Base-by-base conservation (phyloP, 2,329 filamentous ascomycete genomes). In the Alternaria solani region DNA sequence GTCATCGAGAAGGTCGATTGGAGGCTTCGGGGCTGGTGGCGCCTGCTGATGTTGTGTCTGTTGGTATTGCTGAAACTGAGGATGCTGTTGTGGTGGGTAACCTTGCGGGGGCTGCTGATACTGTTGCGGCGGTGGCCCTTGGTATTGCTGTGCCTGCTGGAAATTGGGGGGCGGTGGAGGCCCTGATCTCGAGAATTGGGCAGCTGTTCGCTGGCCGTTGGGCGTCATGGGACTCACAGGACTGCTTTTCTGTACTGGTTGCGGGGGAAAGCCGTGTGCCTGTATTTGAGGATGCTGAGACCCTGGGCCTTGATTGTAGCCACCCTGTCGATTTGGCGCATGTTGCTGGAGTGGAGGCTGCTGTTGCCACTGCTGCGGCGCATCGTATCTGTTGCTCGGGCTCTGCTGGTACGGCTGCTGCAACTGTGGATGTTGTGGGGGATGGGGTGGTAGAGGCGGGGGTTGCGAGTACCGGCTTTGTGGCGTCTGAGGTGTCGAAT, bases 1-100 rank as follows among this genome's bases (percentile, higher is more conserved):
- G 20, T 87, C 88, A 34, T 87, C 86, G 54, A 91, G 82, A 47
- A 91, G 83, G 68, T 91, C 87, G 18, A 73, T 68, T 2, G 68
- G 65, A 1, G 70, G 67, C 41, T 65, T 66, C 8, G 61, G 67
- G 42, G 61, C 61, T 12, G 59, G 62, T 8, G 63, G 59, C 52
- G 65, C 46, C 57, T 67, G 57, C 78, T 82, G 78, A 30, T 64
- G 71, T 18, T 70, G 69, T 38, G 72, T 69, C 4, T 71, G 67
- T 51, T 23, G 7, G 30, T 52, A 44, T 47, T 60, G 60, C 41
- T 69, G 59, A 12, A 71, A 65, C 20, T 69, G 66, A 9, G 60
- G 64, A 18, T 52, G 59, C 36, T 63, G 69, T 14, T 62, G 66
- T n/a, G 54, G 64, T 11, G 64, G 61, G 20, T 59, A 64, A 16